These are phyloP conservation scores for Halteria grandinella DNA, from an alignment of 73 alveolate species.

Conservation along the genomic window DNA sequence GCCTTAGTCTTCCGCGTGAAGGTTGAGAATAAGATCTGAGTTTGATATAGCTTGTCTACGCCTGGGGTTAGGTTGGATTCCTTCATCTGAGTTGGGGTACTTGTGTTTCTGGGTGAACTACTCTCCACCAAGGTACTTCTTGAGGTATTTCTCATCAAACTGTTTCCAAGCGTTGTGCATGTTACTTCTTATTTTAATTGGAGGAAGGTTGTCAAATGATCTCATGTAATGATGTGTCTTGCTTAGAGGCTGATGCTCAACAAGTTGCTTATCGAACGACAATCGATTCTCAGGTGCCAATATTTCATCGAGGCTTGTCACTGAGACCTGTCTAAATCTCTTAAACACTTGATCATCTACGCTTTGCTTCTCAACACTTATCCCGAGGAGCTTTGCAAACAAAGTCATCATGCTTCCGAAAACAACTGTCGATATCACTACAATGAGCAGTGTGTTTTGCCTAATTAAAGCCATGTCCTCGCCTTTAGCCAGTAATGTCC, in stretches of 20 bases:
- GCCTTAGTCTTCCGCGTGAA: too few species aligned
- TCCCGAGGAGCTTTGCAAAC: slow-evolving; percentile 59
- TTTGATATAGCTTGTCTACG: too few species aligned
- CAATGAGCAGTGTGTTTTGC: slow-evolving; percentile 47
- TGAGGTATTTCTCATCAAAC: slow-evolving; percentile 16
- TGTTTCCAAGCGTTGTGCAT: slow-evolving; percentile 1
- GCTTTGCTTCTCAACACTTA: slow-evolving; percentile 40
- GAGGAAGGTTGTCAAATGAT: slow-evolving; percentile 12
- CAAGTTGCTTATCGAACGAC: slow-evolving; percentile 4
- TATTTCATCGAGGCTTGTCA: slow-evolving; percentile 19
- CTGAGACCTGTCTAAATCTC: slow-evolving; percentile 13
- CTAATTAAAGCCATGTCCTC: slow-evolving; percentile 37
- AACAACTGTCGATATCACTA: slow-evolving; percentile 60
- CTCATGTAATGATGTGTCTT: slow-evolving; percentile 9
- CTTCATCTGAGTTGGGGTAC: too few species aligned
- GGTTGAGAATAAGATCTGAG: too few species aligned
- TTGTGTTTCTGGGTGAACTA: too few species aligned
- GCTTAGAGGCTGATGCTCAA: slow-evolving; percentile 12
- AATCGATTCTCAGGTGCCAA: slow-evolving; percentile 12
- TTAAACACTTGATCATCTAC: background rate
- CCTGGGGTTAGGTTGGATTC: too few species aligned
- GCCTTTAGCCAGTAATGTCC: slow-evolving; percentile 16
- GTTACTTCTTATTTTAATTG: background rate
- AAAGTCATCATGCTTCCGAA: slow-evolving; percentile 65
- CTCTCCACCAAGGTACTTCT: slow-evolving; percentile 21